Evolutionary conservation across 1,139 yeast genomes (phyloP), one percentile per base, ranked within the genome.

Genomic region (Hansenula lynferdii): DNA sequence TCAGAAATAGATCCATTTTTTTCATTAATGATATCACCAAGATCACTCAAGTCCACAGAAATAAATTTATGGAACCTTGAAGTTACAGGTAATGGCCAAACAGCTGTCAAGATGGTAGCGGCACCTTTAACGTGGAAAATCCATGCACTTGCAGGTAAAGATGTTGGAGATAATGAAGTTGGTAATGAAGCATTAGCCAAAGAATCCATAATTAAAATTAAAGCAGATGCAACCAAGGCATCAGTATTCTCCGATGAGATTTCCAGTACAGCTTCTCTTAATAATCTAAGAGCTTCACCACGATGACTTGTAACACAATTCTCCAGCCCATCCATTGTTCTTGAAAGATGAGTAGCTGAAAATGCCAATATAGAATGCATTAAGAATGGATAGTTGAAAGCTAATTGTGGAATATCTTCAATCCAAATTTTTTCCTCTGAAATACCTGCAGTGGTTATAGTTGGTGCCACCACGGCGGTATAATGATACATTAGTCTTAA

Each of bases 41-140:
- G 65, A 56, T 87, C 96, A 44, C 70, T 61, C 40, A 83, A 64
- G 57, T 84, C 92, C 14, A 85, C 87, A n/a, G 86, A 77, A 22
- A 83, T 83, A 49, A 84, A 77, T 57, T 82, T 80, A 58, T 80
- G 78, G 57, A 83, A 83, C 37, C 87, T 61, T 12, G 87, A 81
- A 8, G 80, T 72, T 47, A 85, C 90, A 14, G 94, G 86, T 39
- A 89, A 67, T 4, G 96, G 96, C 85, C 97, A 89, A 14, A 89
- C 96, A 1, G 97, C 95, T 1, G 96, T 85, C 41, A 90, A 67
- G 35, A 90, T 90, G 0, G 97, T 90, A 5, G 96, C 96, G 0
- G 97, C 96, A 18, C 97, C 97, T 53, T 94, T 85, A 12, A 90
- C 97, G 56, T 90, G 97, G 67, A 87, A 92, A 41, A 90, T 81